Base-by-base conservation (phyloP, 805 yeast species). In the Naumovozyma castellii region DNA sequence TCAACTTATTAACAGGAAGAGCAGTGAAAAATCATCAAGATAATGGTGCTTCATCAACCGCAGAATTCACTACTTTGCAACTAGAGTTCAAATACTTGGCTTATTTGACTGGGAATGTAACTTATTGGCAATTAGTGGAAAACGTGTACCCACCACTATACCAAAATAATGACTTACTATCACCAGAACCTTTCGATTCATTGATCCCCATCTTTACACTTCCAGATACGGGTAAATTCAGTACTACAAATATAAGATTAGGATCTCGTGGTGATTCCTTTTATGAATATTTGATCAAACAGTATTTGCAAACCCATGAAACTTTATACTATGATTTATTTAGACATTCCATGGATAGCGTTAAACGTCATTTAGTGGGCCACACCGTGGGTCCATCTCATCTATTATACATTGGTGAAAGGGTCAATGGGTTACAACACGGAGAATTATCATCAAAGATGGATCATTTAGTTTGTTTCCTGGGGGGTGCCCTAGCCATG, bases 191-290 rank as follows among this genome's bases (percentile, higher is more conserved):
- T 8, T 57, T 44, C 37, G 86, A 78, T 51, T 96, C 95, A 0
- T 68, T 88, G 32, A 94, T 75, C 3, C 95, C 97, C 2, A 84
- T 86, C 34, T 83, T 68, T 53, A 77, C 88, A 29, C 66, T 75
- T 29, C 92, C 95, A 6, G 80, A 76, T 32, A 72, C 80, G 0
- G 96, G 92, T 4, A 65, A 67, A 44, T 86, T 75, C 58, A 73
- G 67, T 43, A 86, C 86, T 1, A 51, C 56, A 2, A 61, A 73
- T 39, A 84, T 90, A 44, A 72, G 96, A 46, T 65, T 88, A 41
- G 97, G 97, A 0, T 82, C 94, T 1, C 71, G 96, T 49, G 97
- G 95, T 36, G 97, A 87, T 61, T 84, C 95, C 0, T 88, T 87
- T 58, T 87, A 88, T 56, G 96, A 88, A 63, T 86, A 86, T 57